These are phyloP conservation scores for Trichoderma gracile DNA, from an alignment of 2,329 filamentous ascomycete genomes.

Conservation along the genomic window DNA sequence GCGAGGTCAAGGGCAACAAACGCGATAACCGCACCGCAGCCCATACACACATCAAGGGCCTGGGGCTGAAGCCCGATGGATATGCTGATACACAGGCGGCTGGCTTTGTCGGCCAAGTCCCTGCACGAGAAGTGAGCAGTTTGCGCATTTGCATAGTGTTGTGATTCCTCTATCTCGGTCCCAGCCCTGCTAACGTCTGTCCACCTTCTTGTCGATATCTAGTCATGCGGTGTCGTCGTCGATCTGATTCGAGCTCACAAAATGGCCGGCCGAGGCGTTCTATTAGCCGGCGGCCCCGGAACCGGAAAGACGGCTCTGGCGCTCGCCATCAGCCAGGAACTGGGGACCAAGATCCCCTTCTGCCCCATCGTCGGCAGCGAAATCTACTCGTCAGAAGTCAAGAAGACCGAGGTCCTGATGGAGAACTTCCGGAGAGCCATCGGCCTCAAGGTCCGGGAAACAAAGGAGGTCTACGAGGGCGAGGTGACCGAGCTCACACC, in stretches of 20 bases:
- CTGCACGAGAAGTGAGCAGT: conserved; percentile 76
- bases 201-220: conserved; percentile 7
- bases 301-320: conserved; percentile 97
- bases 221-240: conserved; percentile 94
- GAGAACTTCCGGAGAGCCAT: conserved; percentile 98
- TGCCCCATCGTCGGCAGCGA: conserved; percentile 98
- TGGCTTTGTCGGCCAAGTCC: conserved; percentile 87
- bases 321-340: conserved; percentile 91
- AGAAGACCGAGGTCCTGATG: conserved; percentile 99
- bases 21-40: conserved; percentile 95
- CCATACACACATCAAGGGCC: conserved; percentile 96
- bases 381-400: conserved; percentile 96
- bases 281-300: conserved; percentile 90
- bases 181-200: not conserved
- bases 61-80: conserved; percentile 84
- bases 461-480: conserved; percentile 98
- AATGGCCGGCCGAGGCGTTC: conserved; percentile 92
- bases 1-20: conserved; percentile 90
- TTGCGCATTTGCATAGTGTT: too few species aligned
- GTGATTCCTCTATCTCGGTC: not conserved
- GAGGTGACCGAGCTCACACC: conserved; percentile 97
- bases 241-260: conserved; percentile 95
- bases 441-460: conserved; percentile 94
- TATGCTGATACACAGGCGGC: conserved; percentile 74
- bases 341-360: conserved; percentile 97